Evolutionary conservation across 2,329 filamentous ascomycete genomes (phyloP).

Genomic region (Ophiosphaerella korrae): DNA sequence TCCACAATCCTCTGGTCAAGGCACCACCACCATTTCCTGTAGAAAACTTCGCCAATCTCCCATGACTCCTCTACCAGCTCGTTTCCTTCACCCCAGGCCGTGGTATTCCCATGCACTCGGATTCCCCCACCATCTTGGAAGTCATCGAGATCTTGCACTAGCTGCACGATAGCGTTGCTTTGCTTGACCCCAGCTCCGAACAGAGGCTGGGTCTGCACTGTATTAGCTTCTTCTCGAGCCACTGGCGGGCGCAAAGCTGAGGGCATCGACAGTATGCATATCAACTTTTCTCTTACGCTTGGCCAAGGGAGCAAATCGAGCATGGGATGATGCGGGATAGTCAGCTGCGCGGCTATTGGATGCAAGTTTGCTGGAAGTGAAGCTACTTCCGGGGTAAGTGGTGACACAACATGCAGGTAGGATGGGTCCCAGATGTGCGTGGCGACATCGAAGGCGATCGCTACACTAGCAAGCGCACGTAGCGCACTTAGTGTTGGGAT

Average conservation of each 20-base stretch:
- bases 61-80: conserved; percentile 57
- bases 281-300: conserved; percentile 49
- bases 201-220: neutral
- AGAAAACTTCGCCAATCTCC: conserved; percentile 65
- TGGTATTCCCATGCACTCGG: conserved; percentile 27
- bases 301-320: conserved; percentile 66
- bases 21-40: conserved; percentile 66
- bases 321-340: conserved; percentile 62
- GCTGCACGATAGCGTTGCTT: conserved; percentile 55
- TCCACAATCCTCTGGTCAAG: conserved; percentile 61
- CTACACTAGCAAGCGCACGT: conserved; percentile 18
- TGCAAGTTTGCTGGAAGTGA: conserved; percentile 48
- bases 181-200: conserved; percentile 1
- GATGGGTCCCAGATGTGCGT: conserved; percentile 23
- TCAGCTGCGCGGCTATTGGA: conserved; percentile 57
- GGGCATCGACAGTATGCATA: conserved; percentile 59
- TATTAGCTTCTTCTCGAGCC: conserved; percentile 38
- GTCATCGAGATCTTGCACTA: conserved; percentile 65
- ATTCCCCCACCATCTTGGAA: conserved; percentile 53
- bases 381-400: conserved; percentile 1
- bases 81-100: conserved; percentile 56
- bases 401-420: conserved; percentile 23
- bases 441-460: conserved; percentile 16
- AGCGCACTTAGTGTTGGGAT: conserved; percentile 49
- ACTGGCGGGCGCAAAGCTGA: conserved; percentile 54